Base-by-base conservation (phyloP, 1,139 yeast genomes). In the Eremothecium gossypii region DNA sequence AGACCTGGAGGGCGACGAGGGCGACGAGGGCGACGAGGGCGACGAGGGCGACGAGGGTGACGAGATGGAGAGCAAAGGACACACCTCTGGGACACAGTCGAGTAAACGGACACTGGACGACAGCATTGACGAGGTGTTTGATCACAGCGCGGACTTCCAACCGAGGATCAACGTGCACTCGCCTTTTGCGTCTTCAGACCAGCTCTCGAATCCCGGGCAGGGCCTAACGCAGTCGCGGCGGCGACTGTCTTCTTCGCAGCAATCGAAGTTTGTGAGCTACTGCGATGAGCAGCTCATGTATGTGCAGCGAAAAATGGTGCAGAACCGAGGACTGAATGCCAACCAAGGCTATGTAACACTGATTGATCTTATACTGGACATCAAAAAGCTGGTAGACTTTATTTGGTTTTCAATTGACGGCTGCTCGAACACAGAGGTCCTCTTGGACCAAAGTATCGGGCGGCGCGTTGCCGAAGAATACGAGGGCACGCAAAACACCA, bases 251-350 rank as follows among this genome's bases (percentile, higher is more conserved):
- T 57, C 58, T 40, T 49, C 67, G 1, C 91, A 83, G 57, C 84
- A 80, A 53, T 74, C 81, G 45, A 72, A 73, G 50, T 67, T 83
- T 42, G 64, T 79, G 35, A 70, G 71, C 35, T 81, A 77, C 51
- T 60, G 82, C 10, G 95, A 85, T 54, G 74, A 69, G 5, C 65
- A 71, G 46, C 61, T 83, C 30, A 64, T 80, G 48, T 61, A 64
- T 14, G 68, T 84, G 2, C 87, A 82, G 51, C 65, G 93, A 38
- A 70, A 66, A 47, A 83, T 75, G 53, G 77, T 85, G 27, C 83
- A 79, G 55, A 69, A 77, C 40, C 49, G 63, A 38, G 63, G 62
- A 1, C 69, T 79, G 46, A 71, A 79, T 2, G 69, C 65, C 8
- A 49, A 51, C 26, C 46, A 44, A 31, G 70, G 69, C 1, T 66